Percentiles rank a stretch among this genome's conserved stretches.
These are phyloP conservation scores for Lenwebbia sp. DNA, from an alignment of 345 rosid species.

Conservation along the genomic window DNA sequence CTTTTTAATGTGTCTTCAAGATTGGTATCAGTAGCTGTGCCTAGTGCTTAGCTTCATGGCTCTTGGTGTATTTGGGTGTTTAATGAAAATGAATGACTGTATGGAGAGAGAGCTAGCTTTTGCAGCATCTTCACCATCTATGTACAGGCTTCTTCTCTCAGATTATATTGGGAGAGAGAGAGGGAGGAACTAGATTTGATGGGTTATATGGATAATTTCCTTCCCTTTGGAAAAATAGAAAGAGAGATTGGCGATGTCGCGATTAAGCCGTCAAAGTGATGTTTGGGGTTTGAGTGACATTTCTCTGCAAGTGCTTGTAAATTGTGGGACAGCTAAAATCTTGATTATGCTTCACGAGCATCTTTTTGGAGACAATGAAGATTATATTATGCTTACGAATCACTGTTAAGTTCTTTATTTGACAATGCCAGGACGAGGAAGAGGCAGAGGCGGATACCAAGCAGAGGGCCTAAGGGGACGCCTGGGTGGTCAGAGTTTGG, in stretches of 20 bases:
- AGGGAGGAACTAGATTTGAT: not conserved
- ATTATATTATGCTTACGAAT: not conserved
- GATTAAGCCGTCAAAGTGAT: not conserved
- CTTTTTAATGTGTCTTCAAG: not conserved
- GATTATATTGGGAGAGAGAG: not conserved
- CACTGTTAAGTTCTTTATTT: not conserved
- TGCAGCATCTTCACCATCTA: not conserved
- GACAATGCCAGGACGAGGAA: constrained; percentile 32
- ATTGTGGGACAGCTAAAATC: not conserved
- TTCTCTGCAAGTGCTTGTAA: not conserved
- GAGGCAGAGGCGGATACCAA: constrained; percentile 67
- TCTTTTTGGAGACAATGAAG: not conserved
- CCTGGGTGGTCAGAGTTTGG: constrained; percentile 39
- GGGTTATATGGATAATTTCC: not conserved
- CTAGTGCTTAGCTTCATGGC: not conserved
- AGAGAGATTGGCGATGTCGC: not conserved
- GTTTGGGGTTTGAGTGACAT: not conserved
- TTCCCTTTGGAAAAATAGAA: not conserved
- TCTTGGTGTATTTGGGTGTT: not conserved
- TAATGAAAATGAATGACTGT: not conserved
- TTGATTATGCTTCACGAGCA: not conserved
- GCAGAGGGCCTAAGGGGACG: constrained; percentile 63
- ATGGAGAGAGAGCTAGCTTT: not conserved
- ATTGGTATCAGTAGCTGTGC: not conserved
- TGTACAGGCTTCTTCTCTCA: not conserved